Conservation (phyloP, 2,329 filamentous ascomycete genomes). For the Aspergillus hiratsukae region DNA sequence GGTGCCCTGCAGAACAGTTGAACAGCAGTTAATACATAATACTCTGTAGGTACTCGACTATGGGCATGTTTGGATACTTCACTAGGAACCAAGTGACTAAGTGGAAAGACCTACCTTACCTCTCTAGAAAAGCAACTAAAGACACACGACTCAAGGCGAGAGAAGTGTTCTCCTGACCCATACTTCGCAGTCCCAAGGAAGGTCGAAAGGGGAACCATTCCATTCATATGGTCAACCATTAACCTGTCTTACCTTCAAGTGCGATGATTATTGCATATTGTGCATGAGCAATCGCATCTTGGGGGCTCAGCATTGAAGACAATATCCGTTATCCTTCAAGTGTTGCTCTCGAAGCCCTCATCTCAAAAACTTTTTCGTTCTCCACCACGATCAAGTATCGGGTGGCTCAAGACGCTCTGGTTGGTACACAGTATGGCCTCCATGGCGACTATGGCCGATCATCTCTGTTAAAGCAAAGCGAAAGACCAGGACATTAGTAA, state of each 20-base stretch:
- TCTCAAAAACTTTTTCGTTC: neutral
- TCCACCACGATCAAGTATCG: neutral
- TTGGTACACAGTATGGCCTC: neutral
- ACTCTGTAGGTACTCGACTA: neutral
- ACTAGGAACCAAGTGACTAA: neutral
- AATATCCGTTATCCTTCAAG: neutral
- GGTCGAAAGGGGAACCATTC: neutral
- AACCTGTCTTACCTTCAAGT: neutral
- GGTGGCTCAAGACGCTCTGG: neutral
- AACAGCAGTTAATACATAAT: neutral
- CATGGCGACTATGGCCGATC: neutral
- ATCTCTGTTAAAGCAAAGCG: neutral
- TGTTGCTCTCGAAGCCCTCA: neutral
- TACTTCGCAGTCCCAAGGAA: neutral
- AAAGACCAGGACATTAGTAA: neutral
- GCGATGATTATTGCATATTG: too few species aligned
- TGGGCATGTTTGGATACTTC: neutral
- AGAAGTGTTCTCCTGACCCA: neutral
- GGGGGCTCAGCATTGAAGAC: neutral
- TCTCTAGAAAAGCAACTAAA: neutral
- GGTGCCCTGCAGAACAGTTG: conserved; percentile 17
- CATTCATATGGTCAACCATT: neutral
- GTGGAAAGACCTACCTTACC: too few species aligned
- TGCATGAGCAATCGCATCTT: neutral
- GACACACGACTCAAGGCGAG: neutral